Conservation (phyloP, 805 yeast species). For the Spathaspora passalidarum region DNA sequence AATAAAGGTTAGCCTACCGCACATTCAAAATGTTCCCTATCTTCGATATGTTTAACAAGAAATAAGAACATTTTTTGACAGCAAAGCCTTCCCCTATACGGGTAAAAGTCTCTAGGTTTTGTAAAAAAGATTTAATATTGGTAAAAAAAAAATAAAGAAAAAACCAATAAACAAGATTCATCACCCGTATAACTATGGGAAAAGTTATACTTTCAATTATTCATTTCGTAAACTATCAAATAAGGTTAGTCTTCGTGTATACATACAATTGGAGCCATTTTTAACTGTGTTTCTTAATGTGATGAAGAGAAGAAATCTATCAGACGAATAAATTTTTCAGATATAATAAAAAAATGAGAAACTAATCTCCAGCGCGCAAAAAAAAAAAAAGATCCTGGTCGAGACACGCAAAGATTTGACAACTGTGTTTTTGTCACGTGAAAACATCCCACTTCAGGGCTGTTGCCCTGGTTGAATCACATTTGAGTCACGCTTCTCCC, state of each 20-base stretch:
- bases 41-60: slow-evolving; percentile 4
- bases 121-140: neutral
- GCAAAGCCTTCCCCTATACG: slow-evolving; percentile 47
- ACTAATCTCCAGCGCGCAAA: neutral
- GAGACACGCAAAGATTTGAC: neutral
- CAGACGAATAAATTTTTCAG: neutral
- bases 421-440: neutral
- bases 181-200: slow-evolving; percentile 7
- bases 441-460: neutral
- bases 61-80: slow-evolving; percentile 33
- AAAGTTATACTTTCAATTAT: slow-evolving; percentile 5
- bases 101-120: slow-evolving; percentile 20
- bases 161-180: neutral
- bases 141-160: neutral
- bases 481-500: neutral
- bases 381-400: neutral
- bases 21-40: slow-evolving; percentile 18
- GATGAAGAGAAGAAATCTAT: neutral
- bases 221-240: neutral
- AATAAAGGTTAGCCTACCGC: slow-evolving; percentile 72
- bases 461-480: neutral
- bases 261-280: slow-evolving; percentile 95
- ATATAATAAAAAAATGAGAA: neutral
- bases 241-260: slow-evolving; percentile 32
- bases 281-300: slow-evolving; percentile 6